These are phyloP conservation scores for Cercospora citrullina DNA, from an alignment of 2,329 filamentous ascomycete genomes.

Conservation along the genomic window DNA sequence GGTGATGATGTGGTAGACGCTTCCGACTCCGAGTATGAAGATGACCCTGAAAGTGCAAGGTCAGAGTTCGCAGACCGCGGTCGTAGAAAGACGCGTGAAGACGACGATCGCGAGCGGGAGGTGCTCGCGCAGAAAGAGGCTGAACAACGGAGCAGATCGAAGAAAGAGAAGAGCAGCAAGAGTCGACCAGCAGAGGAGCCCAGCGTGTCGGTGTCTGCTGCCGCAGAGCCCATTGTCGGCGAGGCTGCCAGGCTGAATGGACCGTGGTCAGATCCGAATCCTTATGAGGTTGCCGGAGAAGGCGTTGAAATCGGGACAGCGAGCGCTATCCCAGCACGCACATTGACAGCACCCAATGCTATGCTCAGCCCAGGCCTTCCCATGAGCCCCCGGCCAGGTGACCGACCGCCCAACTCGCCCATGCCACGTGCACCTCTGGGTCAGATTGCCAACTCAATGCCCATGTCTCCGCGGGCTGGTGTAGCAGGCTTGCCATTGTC, in stretches of 20 bases:
- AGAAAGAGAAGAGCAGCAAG: slow-evolving; percentile 65
- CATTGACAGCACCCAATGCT: slow-evolving; percentile 48
- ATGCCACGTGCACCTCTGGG: slow-evolving; percentile 59
- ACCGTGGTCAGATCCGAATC: slow-evolving; percentile 31
- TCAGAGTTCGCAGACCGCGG: slow-evolving; percentile 55
- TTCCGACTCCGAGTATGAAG: slow-evolving; percentile 74
- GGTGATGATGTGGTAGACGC: slow-evolving; percentile 56
- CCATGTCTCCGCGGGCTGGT: slow-evolving; percentile 63
- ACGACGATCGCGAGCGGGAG: slow-evolving; percentile 80
- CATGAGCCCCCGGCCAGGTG: slow-evolving; percentile 60
- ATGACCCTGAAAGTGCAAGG: slow-evolving; percentile 57
- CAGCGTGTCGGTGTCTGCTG: slow-evolving; percentile 15
- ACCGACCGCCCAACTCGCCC: slow-evolving; percentile 61
- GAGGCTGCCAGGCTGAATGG: slow-evolving; percentile 18
- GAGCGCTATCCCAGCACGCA: slow-evolving; percentile 28
- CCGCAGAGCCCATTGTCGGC: slow-evolving; percentile 15
- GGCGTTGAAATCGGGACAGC: slow-evolving; percentile 32
- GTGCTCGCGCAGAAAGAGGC: slow-evolving; percentile 61
- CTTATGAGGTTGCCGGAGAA: slow-evolving; percentile 33
- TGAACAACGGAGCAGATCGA: slow-evolving; percentile 70
- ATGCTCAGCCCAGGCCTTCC: slow-evolving; percentile 63
- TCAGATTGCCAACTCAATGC: slow-evolving; percentile 59
- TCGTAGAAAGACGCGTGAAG: slow-evolving; percentile 78
- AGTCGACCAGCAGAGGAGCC: slow-evolving; percentile 40
- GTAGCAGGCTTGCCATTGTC: slow-evolving; percentile 61